Evolutionary conservation across 768 basidiomycete species (phyloP).

Genomic region (Amanita phalloides): DNA sequence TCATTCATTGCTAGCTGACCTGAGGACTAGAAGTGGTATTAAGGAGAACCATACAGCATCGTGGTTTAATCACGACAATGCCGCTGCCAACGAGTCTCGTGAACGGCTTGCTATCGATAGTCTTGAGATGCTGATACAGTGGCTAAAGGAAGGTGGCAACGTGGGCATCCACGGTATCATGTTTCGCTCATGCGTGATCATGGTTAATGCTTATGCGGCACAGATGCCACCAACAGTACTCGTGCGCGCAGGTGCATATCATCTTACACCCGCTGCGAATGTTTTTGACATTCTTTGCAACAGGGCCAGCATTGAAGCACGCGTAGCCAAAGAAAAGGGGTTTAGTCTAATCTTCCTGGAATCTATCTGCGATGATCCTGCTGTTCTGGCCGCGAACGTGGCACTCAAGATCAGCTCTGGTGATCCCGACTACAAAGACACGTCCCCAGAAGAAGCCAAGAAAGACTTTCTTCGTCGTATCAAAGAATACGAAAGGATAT

Average conservation of each 20-base stretch:
- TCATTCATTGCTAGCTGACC: background rate
- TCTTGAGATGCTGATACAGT: conserved; percentile 87
- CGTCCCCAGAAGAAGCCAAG: conserved; percentile 75
- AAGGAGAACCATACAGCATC: conserved; percentile 86
- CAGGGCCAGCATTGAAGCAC: conserved; percentile 75
- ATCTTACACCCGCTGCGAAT: background rate
- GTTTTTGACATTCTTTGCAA: background rate
- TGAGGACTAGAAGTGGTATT: conserved; percentile 50
- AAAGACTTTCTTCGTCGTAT: conserved; percentile 88
- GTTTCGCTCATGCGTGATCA: background rate
- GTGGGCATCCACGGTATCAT: conserved; percentile 89
- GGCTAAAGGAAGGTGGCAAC: conserved; percentile 93
- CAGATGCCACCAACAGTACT: conserved; percentile 96
- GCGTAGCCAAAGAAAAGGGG: conserved; percentile 80
- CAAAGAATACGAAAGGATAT: conserved; percentile 86
- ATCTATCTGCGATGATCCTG: conserved; percentile 89
- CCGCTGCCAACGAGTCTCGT: conserved; percentile 61
- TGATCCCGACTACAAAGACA: conserved; percentile 95
- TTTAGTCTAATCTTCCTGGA: conserved; percentile 90
- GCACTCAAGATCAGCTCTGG: conserved; percentile 93
- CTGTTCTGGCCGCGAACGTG: conserved; percentile 90
- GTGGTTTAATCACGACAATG: conserved; percentile 85
- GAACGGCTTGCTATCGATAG: conserved; percentile 86
- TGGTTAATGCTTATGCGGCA: background rate
- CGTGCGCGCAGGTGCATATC: conserved; percentile 46